Percentiles rank a stretch among this genome's conserved stretches.
These are phyloP conservation scores for Henckelia pumila DNA, from an alignment of 257 asterid species.

Conservation along the genomic window DNA sequence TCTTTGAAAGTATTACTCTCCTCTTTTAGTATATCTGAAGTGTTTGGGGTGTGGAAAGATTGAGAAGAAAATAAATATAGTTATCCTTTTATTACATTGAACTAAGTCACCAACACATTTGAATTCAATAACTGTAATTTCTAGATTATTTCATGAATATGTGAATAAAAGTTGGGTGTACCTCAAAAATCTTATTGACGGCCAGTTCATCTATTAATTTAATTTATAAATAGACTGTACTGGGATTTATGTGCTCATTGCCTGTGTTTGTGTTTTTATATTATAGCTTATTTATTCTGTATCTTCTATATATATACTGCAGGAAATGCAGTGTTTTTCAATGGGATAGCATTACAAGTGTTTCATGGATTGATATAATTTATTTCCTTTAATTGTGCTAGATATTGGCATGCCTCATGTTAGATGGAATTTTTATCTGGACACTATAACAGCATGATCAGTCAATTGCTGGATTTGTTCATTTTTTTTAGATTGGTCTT, in stretches of 20 bases:
- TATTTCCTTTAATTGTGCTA: neutral
- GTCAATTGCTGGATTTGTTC: neutral
- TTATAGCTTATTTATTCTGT: neutral
- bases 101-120: no score
- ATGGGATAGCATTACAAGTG: neutral
- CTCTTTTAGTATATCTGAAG: no score
- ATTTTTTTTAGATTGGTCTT: neutral
- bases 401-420: neutral
- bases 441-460: neutral
- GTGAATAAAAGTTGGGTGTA: neutral
- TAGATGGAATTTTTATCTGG: neutral
- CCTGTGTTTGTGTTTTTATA: neutral
- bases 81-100: no score
- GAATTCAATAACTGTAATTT: no score
- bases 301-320: neutral
- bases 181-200: neutral
- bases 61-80: no score
- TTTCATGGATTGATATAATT: neutral
- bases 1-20: no score
- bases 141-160: neutral
- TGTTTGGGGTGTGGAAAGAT: no score
- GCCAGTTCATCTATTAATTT: neutral
- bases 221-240: no score
- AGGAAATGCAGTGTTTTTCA: neutral
- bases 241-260: neutral